Conservation (phyloP, 768 basidiomycete genomes). For the Crepidotus variabilis region DNA sequence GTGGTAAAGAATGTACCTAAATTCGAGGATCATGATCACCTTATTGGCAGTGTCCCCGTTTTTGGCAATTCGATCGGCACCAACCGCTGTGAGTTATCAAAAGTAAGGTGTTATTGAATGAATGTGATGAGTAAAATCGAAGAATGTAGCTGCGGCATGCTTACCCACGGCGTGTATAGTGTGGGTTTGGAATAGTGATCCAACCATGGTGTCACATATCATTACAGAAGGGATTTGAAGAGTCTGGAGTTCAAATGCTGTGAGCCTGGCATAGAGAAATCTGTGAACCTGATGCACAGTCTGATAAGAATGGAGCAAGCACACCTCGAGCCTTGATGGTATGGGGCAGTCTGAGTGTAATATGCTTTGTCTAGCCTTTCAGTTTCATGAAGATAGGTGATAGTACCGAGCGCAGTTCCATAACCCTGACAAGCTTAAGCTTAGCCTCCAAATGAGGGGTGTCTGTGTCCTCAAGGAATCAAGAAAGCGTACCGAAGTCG, state of each 20-base stretch:
- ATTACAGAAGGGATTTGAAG: slow-evolving; percentile 84
- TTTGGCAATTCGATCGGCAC: slow-evolving; percentile 83
- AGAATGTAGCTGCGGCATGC: slow-evolving; percentile 14
- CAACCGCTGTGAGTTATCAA: slow-evolving; percentile 51
- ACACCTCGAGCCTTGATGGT: slow-evolving; percentile 87
- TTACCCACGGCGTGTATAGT: slow-evolving; percentile 77
- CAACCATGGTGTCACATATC: slow-evolving; percentile 98
- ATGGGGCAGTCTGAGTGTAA: slow-evolving; percentile 92
- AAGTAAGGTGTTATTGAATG: neutral
- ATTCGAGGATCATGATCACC: slow-evolving; percentile 21
- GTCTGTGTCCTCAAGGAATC: neutral
- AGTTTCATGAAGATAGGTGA: slow-evolving; percentile 83
- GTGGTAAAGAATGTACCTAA: neutral
- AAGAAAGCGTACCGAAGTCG: slow-evolving; percentile 69
- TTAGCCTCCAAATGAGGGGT: neutral
- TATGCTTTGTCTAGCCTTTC: slow-evolving; percentile 78
- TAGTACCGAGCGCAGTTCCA: slow-evolving; percentile 91
- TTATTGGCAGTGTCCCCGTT: slow-evolving; percentile 99
- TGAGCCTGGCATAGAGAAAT: slow-evolving; percentile 52
- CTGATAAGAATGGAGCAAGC: slow-evolving; percentile 7
- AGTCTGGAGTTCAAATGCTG: slow-evolving; percentile 83
- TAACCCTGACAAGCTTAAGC: slow-evolving; percentile 62
- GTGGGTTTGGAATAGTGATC: slow-evolving; percentile 87
- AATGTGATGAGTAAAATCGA: too few species aligned
- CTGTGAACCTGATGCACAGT: neutral